Evolutionary conservation across 192 early-diverging fungal species (phyloP), one percentile per base, ranked within the genome.

Genomic region (Chytriomyces hyalinus): DNA sequence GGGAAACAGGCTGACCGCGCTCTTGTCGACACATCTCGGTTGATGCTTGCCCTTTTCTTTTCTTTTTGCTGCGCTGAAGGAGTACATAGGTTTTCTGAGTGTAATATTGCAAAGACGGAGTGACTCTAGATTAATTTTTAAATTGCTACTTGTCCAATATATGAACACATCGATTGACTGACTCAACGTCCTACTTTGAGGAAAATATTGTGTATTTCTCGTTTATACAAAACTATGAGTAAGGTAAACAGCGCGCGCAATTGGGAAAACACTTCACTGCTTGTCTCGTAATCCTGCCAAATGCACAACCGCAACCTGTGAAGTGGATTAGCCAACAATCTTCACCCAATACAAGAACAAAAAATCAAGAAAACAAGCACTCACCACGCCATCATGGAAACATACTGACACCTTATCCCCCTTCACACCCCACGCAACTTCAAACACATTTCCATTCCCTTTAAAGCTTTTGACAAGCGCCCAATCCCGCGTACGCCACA

Each of bases 401-500:
- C 80, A 65, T 61, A 65, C 80, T 20, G 75, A 61, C 11, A 80
- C 65, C 48, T 80, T 80, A 61, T 77, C 70, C 43, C 80, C 74
- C 59, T 72, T 80, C 13, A 67, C 61, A 15, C 76, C 76, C 80
- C 80, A 81, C 46, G 26, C 49, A 13, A 81, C 80, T 50, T 81
- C 80, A 74, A 80, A 80, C 20, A 81, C 69, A 36, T 36, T 62
- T 24, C 71, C 71, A 46, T 45, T 60, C 53, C 80, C 80, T 26
- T 44, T 65, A 46, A 51, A 81, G 36, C 47, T 73, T 49, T 65
- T 70, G 53, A 81, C 69, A 9, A 79, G 50, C 47, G 60, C 43
- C 57, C 80, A 80, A 67, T 81, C 80, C 10, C 51, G 48, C 45
- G 85, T 80, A 73, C 84, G 79, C 94, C 94, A 95, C 9, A 97